These are phyloP conservation scores for Hericium rajendrae DNA, from an alignment of 768 basidiomycete genomes.

Conservation along the genomic window DNA sequence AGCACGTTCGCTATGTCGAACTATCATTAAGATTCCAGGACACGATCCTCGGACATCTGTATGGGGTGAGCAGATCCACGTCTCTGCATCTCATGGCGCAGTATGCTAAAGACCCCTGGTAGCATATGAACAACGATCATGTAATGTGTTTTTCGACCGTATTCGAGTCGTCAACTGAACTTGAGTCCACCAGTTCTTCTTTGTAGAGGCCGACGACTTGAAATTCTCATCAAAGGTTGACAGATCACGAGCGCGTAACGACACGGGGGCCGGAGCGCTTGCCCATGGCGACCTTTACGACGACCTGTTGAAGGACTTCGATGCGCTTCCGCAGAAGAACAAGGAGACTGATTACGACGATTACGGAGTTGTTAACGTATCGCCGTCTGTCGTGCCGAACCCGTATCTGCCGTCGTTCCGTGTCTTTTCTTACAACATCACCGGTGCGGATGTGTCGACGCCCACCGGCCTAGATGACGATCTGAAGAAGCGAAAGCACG, in stretches of 20 bases:
- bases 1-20: constrained; percentile 63
- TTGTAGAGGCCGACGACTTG: constrained; percentile 23
- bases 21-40: constrained; percentile 79
- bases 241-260: constrained; percentile 3
- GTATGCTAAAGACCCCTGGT: constrained; percentile 22
- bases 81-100: constrained; percentile 11
- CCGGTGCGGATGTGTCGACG: constrained; percentile 22
- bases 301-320: constrained; percentile 55
- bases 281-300: constrained; percentile 37
- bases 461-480: constrained; percentile 3
- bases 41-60: constrained; percentile 80
- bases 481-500: constrained; percentile 32
- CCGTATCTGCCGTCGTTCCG: constrained; percentile 75
- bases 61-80: constrained; percentile 48
- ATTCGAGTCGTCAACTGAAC: not conserved
- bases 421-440: constrained; percentile 74
- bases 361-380: constrained; percentile 71
- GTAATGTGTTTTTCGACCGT: constrained; percentile 28
- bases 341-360: constrained; percentile 48
- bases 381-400: constrained; percentile 80
- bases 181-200: constrained; percentile 20
- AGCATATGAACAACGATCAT: constrained; percentile 85
- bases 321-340: constrained; percentile 42
- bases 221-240: constrained; percentile 7
- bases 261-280: constrained; percentile 6